Percentiles rank a stretch among this genome's conserved stretches.
phyloP scores from a whole-genome alignment of 305 asterid genomes.

The Solanum hybrid region DNA sequence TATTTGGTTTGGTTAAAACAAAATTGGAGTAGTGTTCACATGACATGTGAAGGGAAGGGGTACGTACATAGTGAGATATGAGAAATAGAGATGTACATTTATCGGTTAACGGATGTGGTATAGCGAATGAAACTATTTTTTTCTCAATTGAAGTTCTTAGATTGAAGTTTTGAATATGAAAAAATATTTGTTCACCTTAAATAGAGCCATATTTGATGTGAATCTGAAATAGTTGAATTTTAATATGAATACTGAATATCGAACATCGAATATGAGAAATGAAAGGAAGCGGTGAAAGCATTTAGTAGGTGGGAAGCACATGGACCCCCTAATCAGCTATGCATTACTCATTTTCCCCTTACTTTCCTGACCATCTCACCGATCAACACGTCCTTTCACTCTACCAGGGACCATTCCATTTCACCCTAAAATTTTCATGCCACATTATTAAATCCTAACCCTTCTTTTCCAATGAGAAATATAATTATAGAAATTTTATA shows the following conservation, averaged over 20 bases:
- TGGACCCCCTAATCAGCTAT: background rate
- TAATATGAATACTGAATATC: too few relatives aligned
- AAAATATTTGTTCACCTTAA: too few relatives aligned
- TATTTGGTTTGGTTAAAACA: background rate
- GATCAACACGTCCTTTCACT: background rate
- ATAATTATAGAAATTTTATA: too few relatives aligned
- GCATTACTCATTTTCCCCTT: background rate
- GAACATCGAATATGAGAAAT: accelerated
- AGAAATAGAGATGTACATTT: too few relatives aligned
- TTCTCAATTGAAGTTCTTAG: accelerated
- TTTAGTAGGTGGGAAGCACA: constrained; percentile 5
- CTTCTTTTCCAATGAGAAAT: background rate
- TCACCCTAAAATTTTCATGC: background rate
- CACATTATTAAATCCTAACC: background rate
- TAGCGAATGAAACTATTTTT: accelerated
- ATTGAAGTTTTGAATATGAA: too few relatives aligned
- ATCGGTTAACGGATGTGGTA: too few relatives aligned
- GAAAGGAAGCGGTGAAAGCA: background rate
- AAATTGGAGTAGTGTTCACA: background rate
- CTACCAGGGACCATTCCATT: background rate
- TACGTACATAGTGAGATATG: background rate
- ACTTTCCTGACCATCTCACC: background rate
- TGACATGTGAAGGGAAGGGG: background rate
- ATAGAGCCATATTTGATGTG: accelerated
- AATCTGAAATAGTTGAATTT: accelerated